Percentiles rank a stretch among this genome's conserved stretches.
Conservation (phyloP, 2,329 filamentous ascomycete species). For the Fusarium marasasianum region DNA sequence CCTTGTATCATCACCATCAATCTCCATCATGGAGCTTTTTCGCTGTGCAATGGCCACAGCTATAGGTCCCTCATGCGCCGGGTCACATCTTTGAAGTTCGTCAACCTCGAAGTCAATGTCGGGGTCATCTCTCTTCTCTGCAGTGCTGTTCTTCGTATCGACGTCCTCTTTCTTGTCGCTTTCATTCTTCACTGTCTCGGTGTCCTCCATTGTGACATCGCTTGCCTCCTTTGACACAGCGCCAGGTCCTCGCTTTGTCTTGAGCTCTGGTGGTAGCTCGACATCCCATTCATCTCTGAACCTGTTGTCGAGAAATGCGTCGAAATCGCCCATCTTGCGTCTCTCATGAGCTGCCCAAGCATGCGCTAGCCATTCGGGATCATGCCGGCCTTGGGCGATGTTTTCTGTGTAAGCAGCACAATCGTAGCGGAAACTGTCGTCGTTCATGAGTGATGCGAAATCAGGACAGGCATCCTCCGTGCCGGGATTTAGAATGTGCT, state of each 20-base stretch:
- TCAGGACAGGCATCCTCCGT: slow-evolving; percentile 53
- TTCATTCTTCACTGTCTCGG: not conserved
- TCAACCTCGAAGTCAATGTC: not conserved
- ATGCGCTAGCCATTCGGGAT: slow-evolving; percentile 61
- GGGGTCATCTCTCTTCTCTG: not conserved
- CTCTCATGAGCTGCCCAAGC: slow-evolving; percentile 62
- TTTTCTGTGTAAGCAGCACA: slow-evolving; percentile 57
- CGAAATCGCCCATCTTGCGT: slow-evolving; percentile 60
- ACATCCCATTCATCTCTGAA: slow-evolving; percentile 61
- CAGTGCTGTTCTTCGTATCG: not conserved
- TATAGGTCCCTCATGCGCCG: not conserved
- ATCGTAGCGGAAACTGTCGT: slow-evolving; percentile 59
- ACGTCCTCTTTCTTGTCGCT: not conserved
- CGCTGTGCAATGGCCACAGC: not conserved
- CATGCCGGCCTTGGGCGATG: slow-evolving; percentile 59
- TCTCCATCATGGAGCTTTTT: slow-evolving; percentile 15
- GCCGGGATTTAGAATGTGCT: slow-evolving; percentile 50
- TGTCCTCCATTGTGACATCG: slow-evolving; percentile 25
- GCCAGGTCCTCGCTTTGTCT: slow-evolving; percentile 17
- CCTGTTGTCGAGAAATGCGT: slow-evolving; percentile 55
- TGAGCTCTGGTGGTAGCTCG: slow-evolving; percentile 50
- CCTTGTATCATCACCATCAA: slow-evolving; percentile 15
- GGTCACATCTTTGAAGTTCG: not conserved
- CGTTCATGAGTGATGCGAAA: slow-evolving; percentile 55
- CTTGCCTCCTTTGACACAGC: not conserved